Evolutionary conservation across 495 filamentous ascomycete genomes (phyloP).

Genomic region (Letharia columbiana): DNA sequence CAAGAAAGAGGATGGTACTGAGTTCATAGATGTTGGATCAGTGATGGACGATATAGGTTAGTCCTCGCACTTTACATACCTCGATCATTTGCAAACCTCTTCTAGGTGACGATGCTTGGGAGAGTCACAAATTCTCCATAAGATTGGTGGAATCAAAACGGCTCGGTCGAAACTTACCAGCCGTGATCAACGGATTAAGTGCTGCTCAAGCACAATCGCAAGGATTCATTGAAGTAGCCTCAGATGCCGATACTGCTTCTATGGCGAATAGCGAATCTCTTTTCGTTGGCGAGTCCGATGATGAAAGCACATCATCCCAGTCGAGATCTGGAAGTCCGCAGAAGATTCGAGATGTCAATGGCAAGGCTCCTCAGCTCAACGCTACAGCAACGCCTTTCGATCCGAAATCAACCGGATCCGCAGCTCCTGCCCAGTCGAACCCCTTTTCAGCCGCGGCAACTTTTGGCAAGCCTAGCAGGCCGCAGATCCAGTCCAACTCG

Average conservation of each 20-base stretch:
- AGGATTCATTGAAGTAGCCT: constrained; percentile 38
- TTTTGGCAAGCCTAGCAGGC: constrained; percentile 9
- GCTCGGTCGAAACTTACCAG: constrained; percentile 38
- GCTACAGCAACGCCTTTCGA: constrained; percentile 5
- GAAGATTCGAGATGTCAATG: background rate
- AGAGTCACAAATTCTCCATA: constrained; percentile 43
- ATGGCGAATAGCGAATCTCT: constrained; percentile 33
- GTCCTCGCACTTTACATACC: constrained; percentile 7
- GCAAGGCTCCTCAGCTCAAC: constrained; percentile 12
- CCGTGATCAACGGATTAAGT: constrained; percentile 45
- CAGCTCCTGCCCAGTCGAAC: background rate
- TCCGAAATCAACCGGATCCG: background rate
- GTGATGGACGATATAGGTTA: constrained; percentile 24
- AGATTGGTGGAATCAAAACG: constrained; percentile 44
- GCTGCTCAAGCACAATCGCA: constrained; percentile 40
- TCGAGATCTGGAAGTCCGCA: constrained; percentile 14
- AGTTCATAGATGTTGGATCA: constrained; percentile 41
- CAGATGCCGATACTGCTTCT: constrained; percentile 19
- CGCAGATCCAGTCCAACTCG: background rate
- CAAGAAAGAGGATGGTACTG: constrained; percentile 39
- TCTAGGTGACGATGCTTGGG: constrained; percentile 25
- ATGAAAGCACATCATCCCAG: constrained; percentile 12
- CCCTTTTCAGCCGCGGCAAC: constrained; percentile 6
- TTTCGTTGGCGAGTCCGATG: constrained; percentile 39
- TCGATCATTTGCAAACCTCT: constrained; percentile 9